Evolutionary conservation across 176 grass and related monocot genomes (phyloP), one percentile per base, ranked within the genome.

Genomic region (Triticum timopheevii): DNA sequence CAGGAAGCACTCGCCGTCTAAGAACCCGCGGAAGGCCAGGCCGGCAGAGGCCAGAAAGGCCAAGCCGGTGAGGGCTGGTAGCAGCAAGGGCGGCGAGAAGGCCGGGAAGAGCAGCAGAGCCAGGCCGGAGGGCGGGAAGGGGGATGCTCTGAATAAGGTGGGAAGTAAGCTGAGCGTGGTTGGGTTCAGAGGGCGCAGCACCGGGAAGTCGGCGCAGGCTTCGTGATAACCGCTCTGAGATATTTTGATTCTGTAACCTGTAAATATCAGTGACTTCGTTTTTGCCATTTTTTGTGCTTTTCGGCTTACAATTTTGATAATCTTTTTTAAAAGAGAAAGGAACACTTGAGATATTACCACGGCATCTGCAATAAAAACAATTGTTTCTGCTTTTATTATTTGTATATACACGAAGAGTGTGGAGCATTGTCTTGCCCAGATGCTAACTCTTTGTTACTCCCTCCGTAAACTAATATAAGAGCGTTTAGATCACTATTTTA

Each of bases 131-230:
- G 77, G 81, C 25, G 86, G 72, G 73, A 96, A 88, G 54, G 42
- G 84, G 17, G 89, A 89, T 78, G 62, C 20, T 16, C 16, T 82
- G 82, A 86, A 81, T 13, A 89, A 84, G 61, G 44, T 59, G 10
- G 63, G 81, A 77, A 61, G 75, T 66, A 99, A 99, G 78, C 80
- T 96, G 33, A 93, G 86, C 52, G 94, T 99, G 34, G 90, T 99
- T 20, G 97, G 94, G 63, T 99, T 99, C 85, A 99, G 93, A 80
- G 93, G 97, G 8, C 97, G 97, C 86, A 96, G 90, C 81, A 93
- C 93, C 45, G 90, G 87, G 23, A 95, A 83, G 82, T 85, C 87
- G 0, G 33, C 62, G 1, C 89, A 85, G 12, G 64, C 90, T 44
- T 84, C 81, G 5, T 89, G 52, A 69, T 35, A 1, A 27, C 19